Conservation (phyloP, 1,284 basidiomycete genomes). For the Apiotrichum gracile region DNA sequence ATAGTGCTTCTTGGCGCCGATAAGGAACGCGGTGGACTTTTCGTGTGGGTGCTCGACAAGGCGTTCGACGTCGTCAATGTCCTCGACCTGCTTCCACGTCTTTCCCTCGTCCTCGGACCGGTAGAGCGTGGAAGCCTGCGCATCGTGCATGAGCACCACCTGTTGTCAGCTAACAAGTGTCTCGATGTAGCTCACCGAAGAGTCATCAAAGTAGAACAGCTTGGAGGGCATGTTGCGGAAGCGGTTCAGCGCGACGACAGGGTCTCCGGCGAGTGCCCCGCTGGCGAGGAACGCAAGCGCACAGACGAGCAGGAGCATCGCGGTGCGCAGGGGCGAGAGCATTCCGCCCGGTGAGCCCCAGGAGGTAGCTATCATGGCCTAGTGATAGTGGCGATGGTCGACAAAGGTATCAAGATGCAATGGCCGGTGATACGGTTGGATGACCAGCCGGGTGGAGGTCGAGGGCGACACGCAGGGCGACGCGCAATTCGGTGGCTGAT, state of each 20-base stretch:
- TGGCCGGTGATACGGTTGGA: neutral
- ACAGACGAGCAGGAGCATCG: neutral
- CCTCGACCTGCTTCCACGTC: conserved; percentile 61
- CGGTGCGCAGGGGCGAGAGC: neutral
- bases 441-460: no score
- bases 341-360: neutral
- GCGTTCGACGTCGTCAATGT: conserved; percentile 61
- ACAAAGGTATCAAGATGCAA: neutral
- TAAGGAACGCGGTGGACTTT: conserved; percentile 73
- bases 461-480: no score
- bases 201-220: conserved; percentile 90
- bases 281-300: neutral
- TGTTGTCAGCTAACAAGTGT: conserved; percentile 38
- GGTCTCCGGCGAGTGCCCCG: conserved; percentile 27
- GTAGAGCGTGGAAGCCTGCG: conserved; percentile 60
- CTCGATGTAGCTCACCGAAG: conserved; percentile 54
- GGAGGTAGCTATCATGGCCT: neutral
- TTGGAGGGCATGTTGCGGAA: conserved; percentile 68
- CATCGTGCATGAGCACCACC: conserved; percentile 78
- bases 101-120: conserved; percentile 88
- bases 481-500: neutral
- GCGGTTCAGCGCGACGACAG: conserved; percentile 46
- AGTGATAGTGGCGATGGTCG: neutral
- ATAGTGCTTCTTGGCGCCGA: conserved; percentile 70
- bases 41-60: conserved; percentile 85